Evolutionary conservation across 2,329 filamentous ascomycete genomes (phyloP), one percentile per base, ranked within the genome.

Genomic region (Scortechinia acanthostroma): DNA sequence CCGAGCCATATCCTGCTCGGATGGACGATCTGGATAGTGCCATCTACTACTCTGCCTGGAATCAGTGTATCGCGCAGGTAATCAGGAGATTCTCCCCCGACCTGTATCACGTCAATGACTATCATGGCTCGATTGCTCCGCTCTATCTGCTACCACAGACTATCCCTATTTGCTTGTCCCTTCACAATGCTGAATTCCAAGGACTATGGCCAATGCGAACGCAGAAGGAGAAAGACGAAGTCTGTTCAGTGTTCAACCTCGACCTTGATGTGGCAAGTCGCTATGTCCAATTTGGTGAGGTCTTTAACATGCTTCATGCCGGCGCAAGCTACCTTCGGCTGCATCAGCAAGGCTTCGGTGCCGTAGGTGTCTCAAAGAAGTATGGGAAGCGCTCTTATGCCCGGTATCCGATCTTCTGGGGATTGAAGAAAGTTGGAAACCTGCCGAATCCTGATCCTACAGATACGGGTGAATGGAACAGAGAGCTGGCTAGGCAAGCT

Each of bases 11-110:
- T 53, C 80, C 81, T 15, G 67, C 78, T 28, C 73, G 80, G 22
- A 86, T 86, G 81, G 81, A 86, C 55, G 80, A 86, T 55, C 66
- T 85, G 45, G 77, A 82, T 49, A 79, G 73, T 50, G 81, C 81
- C 13, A 76, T 86, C 42, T 82, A 83, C 59, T 85, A 85, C 56
- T 83, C 77, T 2, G 79, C 78, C 2, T 86, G 81, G 81, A 86
- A 86, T 50, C 76, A 79, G 57, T 86, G 81, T 56, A 83, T 86
- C 52, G 78, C 80, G 4, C 71, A 80, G 51, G 64, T 78, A 1
- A 74, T 83, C 51, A 71, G 72, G 46, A 73, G 81, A 15, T 86
- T 85, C 56, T 70, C 74, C 0, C 66, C 80, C 47, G 76, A 82
- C 51, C 56, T 83, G n/a, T 83, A 83, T 56, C 79, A 83, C 55